Conservation (phyloP, 2,329 filamentous ascomycete genomes). For the Seiridium cupressi region DNA sequence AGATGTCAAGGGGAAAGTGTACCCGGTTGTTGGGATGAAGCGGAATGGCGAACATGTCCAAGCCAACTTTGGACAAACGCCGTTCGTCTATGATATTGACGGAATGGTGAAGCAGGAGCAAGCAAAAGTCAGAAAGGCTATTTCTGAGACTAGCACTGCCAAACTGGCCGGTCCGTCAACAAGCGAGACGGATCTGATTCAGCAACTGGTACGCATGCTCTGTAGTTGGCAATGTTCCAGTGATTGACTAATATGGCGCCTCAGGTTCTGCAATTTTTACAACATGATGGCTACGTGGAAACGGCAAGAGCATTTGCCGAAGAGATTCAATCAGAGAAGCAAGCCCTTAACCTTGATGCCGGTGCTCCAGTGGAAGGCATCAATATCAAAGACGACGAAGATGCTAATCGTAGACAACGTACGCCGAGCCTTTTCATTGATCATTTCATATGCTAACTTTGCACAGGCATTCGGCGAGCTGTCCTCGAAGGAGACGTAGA, state of each 20-base stretch:
- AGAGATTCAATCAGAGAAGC: conserved; percentile 74
- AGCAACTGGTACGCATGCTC: conserved; percentile 62
- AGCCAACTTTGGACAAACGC: conserved; percentile 68
- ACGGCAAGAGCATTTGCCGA: conserved; percentile 85
- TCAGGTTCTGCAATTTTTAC: conserved; percentile 76
- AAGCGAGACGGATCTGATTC: conserved; percentile 75
- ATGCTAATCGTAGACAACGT: conserved; percentile 87
- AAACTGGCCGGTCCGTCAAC: conserved; percentile 57
- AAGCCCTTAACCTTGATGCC: conserved; percentile 62
- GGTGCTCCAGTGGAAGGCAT: conserved; percentile 53
- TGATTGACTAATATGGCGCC: conserved; percentile 11
- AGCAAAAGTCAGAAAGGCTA: conserved; percentile 56
- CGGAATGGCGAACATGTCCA: conserved; percentile 60
- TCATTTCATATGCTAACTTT: conserved; percentile 9
- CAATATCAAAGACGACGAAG: conserved; percentile 75
- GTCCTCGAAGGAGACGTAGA: conserved; percentile 94
- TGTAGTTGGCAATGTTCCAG: background rate
- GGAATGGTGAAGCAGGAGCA: conserved; percentile 76
- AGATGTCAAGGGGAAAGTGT: conserved; percentile 65
- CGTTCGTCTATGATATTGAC: conserved; percentile 91
- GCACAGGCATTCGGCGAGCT: conserved; percentile 75
- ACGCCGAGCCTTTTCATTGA: conserved; percentile 30
- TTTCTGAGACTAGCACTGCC: conserved; percentile 56
- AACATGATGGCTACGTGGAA: conserved; percentile 94
- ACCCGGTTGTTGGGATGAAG: conserved; percentile 65